Conservation (phyloP, 2,329 filamentous ascomycete species). For the Colletotrichum cereale region DNA sequence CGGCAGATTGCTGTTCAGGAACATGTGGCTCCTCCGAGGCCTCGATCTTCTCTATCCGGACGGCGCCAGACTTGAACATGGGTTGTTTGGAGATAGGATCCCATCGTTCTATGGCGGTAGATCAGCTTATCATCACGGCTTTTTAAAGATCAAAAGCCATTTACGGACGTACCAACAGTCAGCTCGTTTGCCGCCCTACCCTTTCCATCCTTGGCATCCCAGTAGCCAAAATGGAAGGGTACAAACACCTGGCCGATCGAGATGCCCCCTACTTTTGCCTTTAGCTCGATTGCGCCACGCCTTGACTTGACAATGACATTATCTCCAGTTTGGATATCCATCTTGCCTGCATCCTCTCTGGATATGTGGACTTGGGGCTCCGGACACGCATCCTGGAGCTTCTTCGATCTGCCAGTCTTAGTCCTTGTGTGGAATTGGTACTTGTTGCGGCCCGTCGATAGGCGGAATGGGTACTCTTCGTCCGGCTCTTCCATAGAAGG, state of each 20-base stretch:
- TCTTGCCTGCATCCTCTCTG: constrained; percentile 45
- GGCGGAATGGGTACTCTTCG: constrained; percentile 49
- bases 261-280: constrained; percentile 47
- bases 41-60: constrained; percentile 48
- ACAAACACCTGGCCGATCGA: constrained; percentile 51
- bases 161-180: constrained; percentile 48
- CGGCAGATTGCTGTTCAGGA: constrained; percentile 45
- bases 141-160: rapidly evolving
- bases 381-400: constrained; percentile 47
- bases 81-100: constrained; percentile 54
- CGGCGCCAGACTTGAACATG: constrained; percentile 51
- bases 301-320: constrained; percentile 49
- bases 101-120: constrained; percentile 29
- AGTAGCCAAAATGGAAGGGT: constrained; percentile 56
- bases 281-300: constrained; percentile 48
- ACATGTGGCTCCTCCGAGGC: constrained; percentile 3
- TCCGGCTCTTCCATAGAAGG: constrained; percentile 47
- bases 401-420: constrained; percentile 50
- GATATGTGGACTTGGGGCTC: constrained; percentile 49
- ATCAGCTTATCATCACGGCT: not conserved
- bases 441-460: constrained; percentile 45
- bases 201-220: constrained; percentile 48
- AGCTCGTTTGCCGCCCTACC: constrained; percentile 51
- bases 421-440: constrained; percentile 54
- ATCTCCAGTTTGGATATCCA: constrained; percentile 47